Base-by-base conservation (phyloP, 805 yeast species). In the Wickerhamomyces pijperi region DNA sequence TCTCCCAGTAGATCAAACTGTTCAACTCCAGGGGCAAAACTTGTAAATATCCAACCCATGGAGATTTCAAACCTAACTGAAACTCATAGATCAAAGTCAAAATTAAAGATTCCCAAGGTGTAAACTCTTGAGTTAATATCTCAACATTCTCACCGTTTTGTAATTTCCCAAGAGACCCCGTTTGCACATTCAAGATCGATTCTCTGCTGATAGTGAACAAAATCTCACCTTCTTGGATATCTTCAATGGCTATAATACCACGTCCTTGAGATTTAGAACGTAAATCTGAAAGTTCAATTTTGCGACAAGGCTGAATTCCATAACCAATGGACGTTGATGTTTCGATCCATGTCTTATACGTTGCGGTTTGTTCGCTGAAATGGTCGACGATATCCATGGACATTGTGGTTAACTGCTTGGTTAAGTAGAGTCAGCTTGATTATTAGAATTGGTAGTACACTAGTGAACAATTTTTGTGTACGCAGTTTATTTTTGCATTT, bases 31-130 rank as follows among this genome's bases (percentile, higher is more conserved):
- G 53, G 0, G 97, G 97, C 32, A 90, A 64, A 0, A 88, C 74
- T 17, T 72, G 61, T 41, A 87, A 74, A 56, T 90, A 90, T 1
- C 76, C 68, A 38, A 54, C 56, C 94, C 96, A 90, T 25, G 59
- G 62, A 32, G 84, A 73, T 4, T 60, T 42, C 1, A 58, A 60
- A 4, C 68, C 66, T 28, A 69, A 48, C 33, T 64, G 61, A 37
- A 69, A 54, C 49, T 83, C 94, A 49, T 76, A 79, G 36, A 79
- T 61, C 46, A 90, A 64, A 15, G 78, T 68, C 32, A 85, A 53
- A 34, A 88, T 78, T 42, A 92, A 61, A 1, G 81, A 74, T 40
- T 82, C 82, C 97, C 97, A 90, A 35, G 78, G 81, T 37, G 68
- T 70, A 37, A 76, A 62, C 1, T 55, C 51, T 3, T 61, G 58